Evolutionary conservation across 2,329 filamentous ascomycete genomes (phyloP), one percentile per base, ranked within the genome.

Genomic region (Fusarium lyarnte): DNA sequence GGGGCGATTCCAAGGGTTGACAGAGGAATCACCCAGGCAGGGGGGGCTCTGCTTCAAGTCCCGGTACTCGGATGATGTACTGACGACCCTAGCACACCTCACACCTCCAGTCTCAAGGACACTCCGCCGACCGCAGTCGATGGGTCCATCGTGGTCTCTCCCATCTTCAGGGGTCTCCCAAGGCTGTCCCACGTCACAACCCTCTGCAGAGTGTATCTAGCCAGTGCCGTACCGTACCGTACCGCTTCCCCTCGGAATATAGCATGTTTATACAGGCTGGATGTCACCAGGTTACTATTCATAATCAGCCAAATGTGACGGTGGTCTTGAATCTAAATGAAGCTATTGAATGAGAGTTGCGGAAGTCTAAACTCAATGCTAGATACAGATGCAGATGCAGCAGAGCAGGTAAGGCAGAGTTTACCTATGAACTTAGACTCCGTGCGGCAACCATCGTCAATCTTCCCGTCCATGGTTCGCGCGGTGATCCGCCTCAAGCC

Each of bases 151-250:
- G 25, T 54, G 39, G 53, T 33, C 23, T 52, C 60, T 70, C 35
- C 33, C 66, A 61, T 53, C 45, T 57, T 46, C 70, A 73, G 70
- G 70, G 70, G 70, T 71, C 70, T 64, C 45, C 46, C 58, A 60
- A 60, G 63, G 45, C 66, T 63, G 43, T 66, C 66, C 38, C 66
- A 58, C 66, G 58, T 72, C 69, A 61, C 61, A 41, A 71, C 62
- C 64, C 29, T 61, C 46, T 55, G 58, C 43, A 62, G 52, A 58
- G 33, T 51, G 45, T 49, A 69, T 46, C 45, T 46, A 51, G 43
- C 38, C n/a, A 58, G 55, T 67, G 42, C 67, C 52, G 51, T 35
- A 42, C 51, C 51, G 36, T 31, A 54, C 38, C 27, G 27, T 33
- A 55, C 38, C 38, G 38, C 39, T 46, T 47, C 19, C 29, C 29